Evolutionary conservation across 2,329 filamentous ascomycete species (phyloP), one percentile per base, ranked within the genome.

Genomic region (Talaromyces sp.): DNA sequence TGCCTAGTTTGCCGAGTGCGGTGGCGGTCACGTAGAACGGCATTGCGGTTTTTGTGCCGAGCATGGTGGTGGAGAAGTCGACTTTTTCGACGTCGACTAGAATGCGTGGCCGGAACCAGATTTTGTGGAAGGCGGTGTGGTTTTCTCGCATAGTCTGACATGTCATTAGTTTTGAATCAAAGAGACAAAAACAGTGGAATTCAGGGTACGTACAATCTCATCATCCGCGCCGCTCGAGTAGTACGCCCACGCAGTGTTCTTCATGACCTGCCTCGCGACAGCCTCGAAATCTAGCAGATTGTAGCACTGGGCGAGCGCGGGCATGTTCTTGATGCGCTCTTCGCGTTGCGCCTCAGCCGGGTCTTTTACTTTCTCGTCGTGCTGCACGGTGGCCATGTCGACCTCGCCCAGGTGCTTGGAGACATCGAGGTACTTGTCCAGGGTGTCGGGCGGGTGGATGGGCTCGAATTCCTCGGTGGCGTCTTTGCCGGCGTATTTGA

Each of bases 1-100:
- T 85, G 62, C 95, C 95, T 4, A 99, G 87, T 78, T 98, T 98
- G 68, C 95, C 95, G 8, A 99, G 85, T 0, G 95, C 95, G 7
- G 95, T 98, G 52, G 95, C 95, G 1, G 95, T 97, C 22, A 99
- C 89, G 78, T 99, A 99, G 80, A 97, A 96, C 25, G 95, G 95
- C 55, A 96, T 90, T 65, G 88, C 85, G 65, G 87, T 86, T 72
- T 90, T 92, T 39, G 88, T 88, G 66, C 93, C 93, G 19, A 99
- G 88, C 93, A 99, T 98, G 1, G 90, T 96, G 27, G 93, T 98
- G 39, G 86, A 87, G 73, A 90, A 87, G 75, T 97, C 91, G 63
- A 99, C 85, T 25, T 90, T 84, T 73, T 93, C 90, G 39, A 99
- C 95, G 71, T 99, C 89, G 58, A 96, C 86, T 60, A 99, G 87